phyloP scores from a whole-genome alignment of 2,329 filamentous ascomycete species.

The Colletotrichum eleusines region DNA sequence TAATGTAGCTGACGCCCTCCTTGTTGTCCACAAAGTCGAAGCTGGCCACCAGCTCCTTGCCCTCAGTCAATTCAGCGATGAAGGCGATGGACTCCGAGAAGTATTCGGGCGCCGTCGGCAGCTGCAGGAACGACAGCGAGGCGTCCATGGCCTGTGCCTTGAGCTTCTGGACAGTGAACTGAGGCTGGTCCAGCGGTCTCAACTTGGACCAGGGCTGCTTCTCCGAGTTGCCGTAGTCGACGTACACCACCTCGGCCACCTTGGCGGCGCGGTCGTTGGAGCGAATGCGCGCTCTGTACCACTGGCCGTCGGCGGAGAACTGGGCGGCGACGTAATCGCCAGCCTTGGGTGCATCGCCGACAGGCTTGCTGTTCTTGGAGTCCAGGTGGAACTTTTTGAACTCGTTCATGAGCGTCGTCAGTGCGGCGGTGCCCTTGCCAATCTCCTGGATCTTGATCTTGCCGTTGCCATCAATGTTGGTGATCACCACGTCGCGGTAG shows the following conservation, averaged over 20 bases:
- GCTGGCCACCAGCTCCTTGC: slow-evolving; percentile 85
- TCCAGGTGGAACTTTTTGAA: slow-evolving; percentile 94
- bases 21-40: slow-evolving; percentile 85
- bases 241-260: slow-evolving; percentile 90
- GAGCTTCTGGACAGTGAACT: slow-evolving; percentile 85
- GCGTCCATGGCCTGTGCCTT: slow-evolving; percentile 91
- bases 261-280: slow-evolving; percentile 93
- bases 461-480: slow-evolving; percentile 85
- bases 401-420: slow-evolving; percentile 89
- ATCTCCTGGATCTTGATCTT: slow-evolving; percentile 93
- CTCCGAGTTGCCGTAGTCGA: slow-evolving; percentile 97
- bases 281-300: slow-evolving; percentile 93
- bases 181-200: slow-evolving; percentile 80
- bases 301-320: slow-evolving; percentile 89
- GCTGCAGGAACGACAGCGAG: slow-evolving; percentile 87
- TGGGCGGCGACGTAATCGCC: slow-evolving; percentile 92
- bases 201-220: slow-evolving; percentile 86
- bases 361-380: slow-evolving; percentile 79
- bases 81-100: slow-evolving; percentile 82
- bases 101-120: slow-evolving; percentile 86
- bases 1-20: slow-evolving; percentile 87
- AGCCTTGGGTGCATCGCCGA: slow-evolving; percentile 84
- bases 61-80: slow-evolving; percentile 80
- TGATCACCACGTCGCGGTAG: slow-evolving; percentile 94
- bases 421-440: slow-evolving; percentile 84